Evolutionary conservation across 2,329 filamentous ascomycete species (phyloP).

Genomic region (Graphilbum sp.): DNA sequence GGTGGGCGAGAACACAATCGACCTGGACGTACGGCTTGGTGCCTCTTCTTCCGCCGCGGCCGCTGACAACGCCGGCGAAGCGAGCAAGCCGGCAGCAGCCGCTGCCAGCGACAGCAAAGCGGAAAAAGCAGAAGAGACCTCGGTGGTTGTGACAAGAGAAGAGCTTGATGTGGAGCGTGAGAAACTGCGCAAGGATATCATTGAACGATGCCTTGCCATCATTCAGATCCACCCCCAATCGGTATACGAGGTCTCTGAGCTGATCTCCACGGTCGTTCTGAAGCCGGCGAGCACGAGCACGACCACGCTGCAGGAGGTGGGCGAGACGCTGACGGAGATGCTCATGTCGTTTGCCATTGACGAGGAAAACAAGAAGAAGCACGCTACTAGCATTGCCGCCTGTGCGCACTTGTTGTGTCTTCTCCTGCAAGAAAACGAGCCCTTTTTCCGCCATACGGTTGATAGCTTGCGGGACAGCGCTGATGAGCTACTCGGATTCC

Average conservation of each 20-base stretch:
- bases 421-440: slow-evolving; percentile 59
- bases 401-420: slow-evolving; percentile 86
- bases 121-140: slow-evolving; percentile 6
- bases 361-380: slow-evolving; percentile 48
- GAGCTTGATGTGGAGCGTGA: slow-evolving; percentile 63
- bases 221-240: slow-evolving; percentile 75
- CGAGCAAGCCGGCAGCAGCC: too few relatives aligned
- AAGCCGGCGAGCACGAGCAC: slow-evolving; percentile 38
- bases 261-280: slow-evolving; percentile 59
- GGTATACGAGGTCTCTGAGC: slow-evolving; percentile 78
- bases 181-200: slow-evolving; percentile 57
- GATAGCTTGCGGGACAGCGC: slow-evolving; percentile 65
- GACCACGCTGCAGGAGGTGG: slow-evolving; percentile 45
- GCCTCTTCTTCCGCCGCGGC: background rate
- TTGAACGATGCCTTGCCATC: slow-evolving; percentile 81
- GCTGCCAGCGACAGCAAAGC: background rate
- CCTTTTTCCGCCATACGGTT: slow-evolving; percentile 65
- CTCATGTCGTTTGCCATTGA: slow-evolving; percentile 52
- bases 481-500: slow-evolving; percentile 57
- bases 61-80: background rate
- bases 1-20: background rate
- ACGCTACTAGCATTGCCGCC: slow-evolving; percentile 52
- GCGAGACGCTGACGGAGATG: slow-evolving; percentile 67
- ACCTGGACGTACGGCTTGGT: background rate
- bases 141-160: slow-evolving; percentile 38